These are phyloP conservation scores for Calonectria fujianensis DNA, from an alignment of 2,329 filamentous ascomycete species.

Conservation along the genomic window DNA sequence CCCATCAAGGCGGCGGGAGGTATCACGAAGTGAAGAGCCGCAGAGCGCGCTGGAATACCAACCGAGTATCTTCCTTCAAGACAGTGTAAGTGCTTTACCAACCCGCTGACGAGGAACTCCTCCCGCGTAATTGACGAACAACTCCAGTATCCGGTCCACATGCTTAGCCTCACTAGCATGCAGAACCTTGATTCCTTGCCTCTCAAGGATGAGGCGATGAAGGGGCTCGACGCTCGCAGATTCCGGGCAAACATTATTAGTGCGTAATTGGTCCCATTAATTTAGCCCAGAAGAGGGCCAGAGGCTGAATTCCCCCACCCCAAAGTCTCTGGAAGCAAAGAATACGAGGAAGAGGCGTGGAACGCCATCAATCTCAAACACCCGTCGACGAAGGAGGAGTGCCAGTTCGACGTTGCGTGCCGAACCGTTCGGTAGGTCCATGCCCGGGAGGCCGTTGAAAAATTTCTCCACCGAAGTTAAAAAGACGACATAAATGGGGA, in stretches of 20 bases:
- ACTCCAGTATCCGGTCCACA: constrained; percentile 79
- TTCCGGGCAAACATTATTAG: constrained; percentile 84
- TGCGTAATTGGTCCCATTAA: constrained; percentile 55
- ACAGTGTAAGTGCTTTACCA: constrained; percentile 72
- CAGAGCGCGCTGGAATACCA: constrained; percentile 77
- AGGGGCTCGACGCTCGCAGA: constrained; percentile 75
- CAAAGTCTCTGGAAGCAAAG: constrained; percentile 75
- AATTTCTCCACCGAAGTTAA: background rate
- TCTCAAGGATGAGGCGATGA: constrained; percentile 67
- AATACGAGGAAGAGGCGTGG: constrained; percentile 84
- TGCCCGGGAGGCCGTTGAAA: constrained; percentile 26
- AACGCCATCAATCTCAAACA: constrained; percentile 74
- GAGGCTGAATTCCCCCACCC: constrained; percentile 27
- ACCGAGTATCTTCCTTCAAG: constrained; percentile 80
- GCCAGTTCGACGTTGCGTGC: constrained; percentile 74
- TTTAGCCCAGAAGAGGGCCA: background rate
- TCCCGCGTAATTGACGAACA: constrained; percentile 34
- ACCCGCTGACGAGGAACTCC: background rate
- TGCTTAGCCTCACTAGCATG: constrained; percentile 80
- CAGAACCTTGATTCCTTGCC: constrained; percentile 76
- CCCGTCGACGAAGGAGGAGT: constrained; percentile 48
- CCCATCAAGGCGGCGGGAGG: constrained; percentile 72
- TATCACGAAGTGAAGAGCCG: constrained; percentile 76
- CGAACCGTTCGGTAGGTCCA: constrained; percentile 75
- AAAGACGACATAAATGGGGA: background rate